Percentiles rank a stretch among this genome's conserved stretches.
These are phyloP conservation scores for Arthrobotrys conoides DNA, from an alignment of 2,329 filamentous ascomycete genomes.

Conservation along the genomic window DNA sequence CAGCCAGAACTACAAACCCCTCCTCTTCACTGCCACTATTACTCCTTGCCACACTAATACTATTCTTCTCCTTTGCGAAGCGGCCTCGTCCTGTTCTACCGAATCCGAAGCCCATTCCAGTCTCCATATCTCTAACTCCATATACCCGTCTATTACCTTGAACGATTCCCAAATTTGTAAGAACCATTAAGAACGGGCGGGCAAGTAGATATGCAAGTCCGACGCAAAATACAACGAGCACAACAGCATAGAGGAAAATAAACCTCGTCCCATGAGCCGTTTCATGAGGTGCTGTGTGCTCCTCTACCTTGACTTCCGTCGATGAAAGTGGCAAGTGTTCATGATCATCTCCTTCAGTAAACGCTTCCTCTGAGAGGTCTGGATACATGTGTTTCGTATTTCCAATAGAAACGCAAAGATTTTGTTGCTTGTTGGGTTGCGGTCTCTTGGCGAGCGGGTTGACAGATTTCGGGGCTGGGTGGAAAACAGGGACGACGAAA, in stretches of 20 bases:
- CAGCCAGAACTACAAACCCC: constrained; percentile 55
- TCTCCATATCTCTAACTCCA: constrained; percentile 55
- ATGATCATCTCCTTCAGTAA: constrained; percentile 3
- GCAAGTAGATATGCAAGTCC: constrained; percentile 46
- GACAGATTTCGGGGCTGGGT: constrained; percentile 32
- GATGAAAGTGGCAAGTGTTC: constrained; percentile 1
- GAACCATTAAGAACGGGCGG: constrained; percentile 57
- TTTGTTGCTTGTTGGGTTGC: constrained; percentile 53
- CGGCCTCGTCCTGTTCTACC: constrained; percentile 38
- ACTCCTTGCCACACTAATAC: constrained; percentile 44
- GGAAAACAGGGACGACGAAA: constrained; percentile 47
- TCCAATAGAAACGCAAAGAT: constrained; percentile 41
- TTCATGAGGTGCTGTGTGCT: constrained; percentile 40
- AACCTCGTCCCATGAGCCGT: constrained; percentile 48
- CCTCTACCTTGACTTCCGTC: constrained; percentile 21
- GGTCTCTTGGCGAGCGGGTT: constrained; percentile 40
- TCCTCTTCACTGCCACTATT: constrained; percentile 58
- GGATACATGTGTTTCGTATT: constrained; percentile 41
- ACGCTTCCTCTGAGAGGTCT: not conserved
- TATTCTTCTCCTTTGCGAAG: constrained; percentile 59
- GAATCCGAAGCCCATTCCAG: constrained; percentile 51
- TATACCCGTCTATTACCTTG: constrained; percentile 45
- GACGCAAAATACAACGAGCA: constrained; percentile 37
- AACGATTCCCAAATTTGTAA: constrained; percentile 57
- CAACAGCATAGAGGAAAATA: constrained; percentile 44